Evolutionary conservation across 306 rosid genomes (phyloP), one percentile per base, ranked within the genome.

Genomic region (Crataegus laevigata): DNA sequence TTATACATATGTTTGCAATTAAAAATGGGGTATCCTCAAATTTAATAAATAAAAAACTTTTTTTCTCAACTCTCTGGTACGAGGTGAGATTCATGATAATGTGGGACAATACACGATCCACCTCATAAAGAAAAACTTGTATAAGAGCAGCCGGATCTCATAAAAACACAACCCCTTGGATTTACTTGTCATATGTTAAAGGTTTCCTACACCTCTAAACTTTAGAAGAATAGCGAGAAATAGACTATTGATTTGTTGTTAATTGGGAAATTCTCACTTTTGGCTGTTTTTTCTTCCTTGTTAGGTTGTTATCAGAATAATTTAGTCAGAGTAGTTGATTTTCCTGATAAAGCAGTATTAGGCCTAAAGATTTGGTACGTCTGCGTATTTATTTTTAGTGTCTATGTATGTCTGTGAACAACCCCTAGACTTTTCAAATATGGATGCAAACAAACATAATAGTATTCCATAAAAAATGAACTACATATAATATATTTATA

Each of bases 391-490:
- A 13, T 13, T 8, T 28, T 28, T n/a, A 22, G 25, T 55, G 52
- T 22, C 51, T n/a, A 14, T 25, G 59, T 54, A 15, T 58, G 29
- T 9, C 66, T 73, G 72, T 73, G 79, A 77, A 82, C 85, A 55
- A 25, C 47, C 24, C 11, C 5, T 2, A 9, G 10, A 59, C 61
- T 69, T 78, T 75, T 75, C 83, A 78, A 75, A 69, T 50, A 22
- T 42, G 67, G 68, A 74, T 8, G 66, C 74, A 22, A 14, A 65
- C 25, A 15, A 14, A 70, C 38, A 15, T 15, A 30, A 72, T 38
- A 38, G n/a, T 17, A 58, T n/a, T 47, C 66, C 15, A 14, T 22
- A 25, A n/a, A 22, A 36, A 71, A 55, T 17, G 7, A 34, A 1
- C 6, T 6, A 34, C 8, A 34, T 34, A 34, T 34, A 34, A 34